Percentiles rank a stretch among this genome's conserved stretches.
Evolutionary conservation across 495 filamentous ascomycete genomes (phyloP).

Genomic region (Penicillium tannophilum): DNA sequence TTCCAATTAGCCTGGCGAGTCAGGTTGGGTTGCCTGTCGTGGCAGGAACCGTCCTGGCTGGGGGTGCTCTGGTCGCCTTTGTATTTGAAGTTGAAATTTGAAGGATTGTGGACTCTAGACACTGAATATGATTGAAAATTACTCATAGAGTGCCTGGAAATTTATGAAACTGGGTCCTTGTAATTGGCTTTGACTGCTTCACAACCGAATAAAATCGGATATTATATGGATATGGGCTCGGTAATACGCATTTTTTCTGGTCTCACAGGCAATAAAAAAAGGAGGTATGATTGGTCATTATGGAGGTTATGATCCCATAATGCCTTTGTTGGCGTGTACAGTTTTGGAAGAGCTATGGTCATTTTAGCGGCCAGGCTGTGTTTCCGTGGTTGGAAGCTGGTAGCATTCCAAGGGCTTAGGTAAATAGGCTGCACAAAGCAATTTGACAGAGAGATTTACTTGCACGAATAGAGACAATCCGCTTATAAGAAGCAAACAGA

Average conservation of each 20-base stretch:
- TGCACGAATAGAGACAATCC: neutral
- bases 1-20: slow-evolving; percentile 19
- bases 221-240: slow-evolving; percentile 38
- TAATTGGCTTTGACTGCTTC: slow-evolving; percentile 9
- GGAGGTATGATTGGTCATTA: slow-evolving; percentile 17
- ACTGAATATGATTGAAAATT: neutral
- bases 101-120: neutral
- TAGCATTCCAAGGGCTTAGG: neutral
- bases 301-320: slow-evolving; percentile 21
- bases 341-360: slow-evolving; percentile 17
- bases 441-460: neutral
- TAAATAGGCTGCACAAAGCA: neutral
- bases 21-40: slow-evolving; percentile 13
- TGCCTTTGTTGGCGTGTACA: slow-evolving; percentile 23
- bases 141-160: too few species aligned
- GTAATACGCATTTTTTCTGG: slow-evolving; percentile 21
- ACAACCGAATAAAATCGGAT: slow-evolving; percentile 50
- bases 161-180: too few species aligned
- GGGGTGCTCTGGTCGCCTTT: slow-evolving; percentile 10
- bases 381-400: neutral
- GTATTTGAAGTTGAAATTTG: slow-evolving; percentile 20
- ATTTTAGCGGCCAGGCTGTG: neutral
- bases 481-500: neutral
- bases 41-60: slow-evolving; percentile 7
- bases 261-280: slow-evolving; percentile 28